Evolutionary conservation across 2,329 filamentous ascomycete species (phyloP), one percentile per base, ranked within the genome.

Genomic region (Fusarium setosum): DNA sequence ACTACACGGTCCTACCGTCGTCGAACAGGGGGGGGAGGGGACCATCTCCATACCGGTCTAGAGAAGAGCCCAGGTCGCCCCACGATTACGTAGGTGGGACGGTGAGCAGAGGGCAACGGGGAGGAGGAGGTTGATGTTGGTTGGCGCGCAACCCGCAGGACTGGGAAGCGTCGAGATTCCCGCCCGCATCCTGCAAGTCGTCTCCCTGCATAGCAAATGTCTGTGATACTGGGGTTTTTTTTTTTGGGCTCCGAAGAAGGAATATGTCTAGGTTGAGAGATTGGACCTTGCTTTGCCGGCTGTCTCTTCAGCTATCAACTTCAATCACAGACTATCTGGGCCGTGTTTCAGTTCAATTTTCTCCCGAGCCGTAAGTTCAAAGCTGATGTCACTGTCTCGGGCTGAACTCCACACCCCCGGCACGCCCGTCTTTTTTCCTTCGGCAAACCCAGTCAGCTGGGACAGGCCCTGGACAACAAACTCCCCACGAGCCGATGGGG

Each of bases 1-100:
- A 61, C 61, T 54, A 34, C 26, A 34, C n/a, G 40, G 42, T 40
- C 31, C 37, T 55, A 21, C 48, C 48, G 18, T 15, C 48, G 21
- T 40, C 32, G 37, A 37, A 18, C 29, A 24, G 15, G n/a, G n/a
- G n/a, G n/a, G n/a, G n/a, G n/a, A n/a, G n/a, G n/a, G 17, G 32
- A 47, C 35, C 37, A 56, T 63, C 60, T 48, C 57, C 60, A 59
- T 70, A 63, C 63, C 58, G 68, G 65, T 70, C 65, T 67, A 42
- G 29, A 29, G 34, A 23, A 45, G 51, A 32, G 35, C 32, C 35
- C 17, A 17, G 9, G 15, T 23, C 18, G 42, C 24, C 15, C 51
- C 45, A 41, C 41, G 37, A 44, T 61, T 56, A 49, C 51, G 51
- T 51, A 53, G 52, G 61, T 61, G 49, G 53, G 44, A 37, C 31